These are phyloP conservation scores for Didymella arachidicola DNA, from an alignment of 2,329 filamentous ascomycete genomes.

Conservation along the genomic window DNA sequence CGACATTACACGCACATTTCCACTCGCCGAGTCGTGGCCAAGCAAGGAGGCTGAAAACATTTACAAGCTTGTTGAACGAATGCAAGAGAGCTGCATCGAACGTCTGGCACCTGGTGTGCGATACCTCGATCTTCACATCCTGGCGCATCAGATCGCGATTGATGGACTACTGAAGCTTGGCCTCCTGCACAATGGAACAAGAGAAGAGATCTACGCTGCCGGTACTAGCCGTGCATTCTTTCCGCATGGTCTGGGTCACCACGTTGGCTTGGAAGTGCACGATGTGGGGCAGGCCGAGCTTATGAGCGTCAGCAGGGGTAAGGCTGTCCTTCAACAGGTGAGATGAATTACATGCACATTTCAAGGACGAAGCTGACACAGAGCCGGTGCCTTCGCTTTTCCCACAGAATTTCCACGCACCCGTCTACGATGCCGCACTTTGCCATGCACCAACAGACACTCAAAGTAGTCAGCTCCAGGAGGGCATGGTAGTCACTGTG, in stretches of 20 bases:
- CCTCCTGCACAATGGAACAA: conserved; percentile 70
- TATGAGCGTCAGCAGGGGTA: conserved; percentile 42
- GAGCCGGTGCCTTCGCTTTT: conserved; percentile 42
- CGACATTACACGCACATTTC: conserved; percentile 89
- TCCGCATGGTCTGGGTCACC: conserved; percentile 89
- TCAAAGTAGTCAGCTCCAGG: conserved; percentile 53
- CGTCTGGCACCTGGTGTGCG: conserved; percentile 72
- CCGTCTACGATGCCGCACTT: conserved; percentile 41
- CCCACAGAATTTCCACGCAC: conserved; percentile 42
- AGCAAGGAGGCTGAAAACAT: conserved; percentile 73
- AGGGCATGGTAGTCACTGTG: conserved; percentile 65
- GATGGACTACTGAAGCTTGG: conserved; percentile 74
- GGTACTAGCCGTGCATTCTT: conserved; percentile 90
- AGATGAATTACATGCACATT: not conserved
- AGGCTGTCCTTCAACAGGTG: conserved; percentile 37
- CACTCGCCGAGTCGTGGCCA: conserved; percentile 73
- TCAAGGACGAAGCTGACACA: conserved; percentile 16
- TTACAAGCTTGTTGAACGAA: conserved; percentile 78
- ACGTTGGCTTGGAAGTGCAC: conserved; percentile 91
- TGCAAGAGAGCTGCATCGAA: conserved; percentile 79
- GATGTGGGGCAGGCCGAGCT: conserved; percentile 60
- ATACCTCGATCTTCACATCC: conserved; percentile 76
- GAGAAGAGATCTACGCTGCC: conserved; percentile 75
- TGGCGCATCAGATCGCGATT: conserved; percentile 76
- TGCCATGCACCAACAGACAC: conserved; percentile 46